Evolutionary conservation across 495 filamentous ascomycete genomes (phyloP).

Genomic region (Amniculicola lignicola): DNA sequence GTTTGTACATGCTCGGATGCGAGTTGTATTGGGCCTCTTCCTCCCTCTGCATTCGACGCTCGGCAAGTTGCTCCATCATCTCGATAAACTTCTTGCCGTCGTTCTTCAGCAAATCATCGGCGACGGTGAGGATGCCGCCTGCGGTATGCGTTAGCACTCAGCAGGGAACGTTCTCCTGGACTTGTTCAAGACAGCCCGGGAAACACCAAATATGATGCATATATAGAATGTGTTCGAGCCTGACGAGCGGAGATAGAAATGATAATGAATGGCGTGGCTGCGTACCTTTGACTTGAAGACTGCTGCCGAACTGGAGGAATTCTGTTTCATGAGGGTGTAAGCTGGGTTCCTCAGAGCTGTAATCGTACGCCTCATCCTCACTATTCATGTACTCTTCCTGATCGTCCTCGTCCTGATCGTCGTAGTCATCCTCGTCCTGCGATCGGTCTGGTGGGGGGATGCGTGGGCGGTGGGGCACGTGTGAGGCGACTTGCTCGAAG

Average conservation of each 20-base stretch:
- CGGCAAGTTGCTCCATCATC: slow-evolving; percentile 99
- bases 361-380: slow-evolving; percentile 55
- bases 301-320: slow-evolving; percentile 97
- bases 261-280: no score
- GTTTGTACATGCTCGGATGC: slow-evolving; percentile 46
- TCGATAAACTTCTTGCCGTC: slow-evolving; percentile 99
- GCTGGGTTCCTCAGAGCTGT: slow-evolving; percentile 57
- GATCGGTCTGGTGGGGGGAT: slow-evolving; percentile 13
- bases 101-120: slow-evolving; percentile 96
- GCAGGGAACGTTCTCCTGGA: no score
- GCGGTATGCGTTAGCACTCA: slow-evolving; percentile 38
- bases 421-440: slow-evolving; percentile 42
- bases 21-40: slow-evolving; percentile 71
- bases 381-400: slow-evolving; percentile 53
- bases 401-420: slow-evolving; percentile 61
- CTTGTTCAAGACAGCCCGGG: no score
- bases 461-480: slow-evolving; percentile 5
- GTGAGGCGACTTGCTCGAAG: slow-evolving; percentile 10
- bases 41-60: slow-evolving; percentile 94
- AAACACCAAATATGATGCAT: no score
- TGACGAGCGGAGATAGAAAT: background rate
- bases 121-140: slow-evolving; percentile 98
- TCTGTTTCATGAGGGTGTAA: slow-evolving; percentile 59
- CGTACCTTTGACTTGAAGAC: slow-evolving; percentile 89
- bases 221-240: background rate